Percentiles rank a stretch among this genome's conserved stretches.
Conservation (phyloP, 495 filamentous ascomycete species). For the Neurospora pannonica region DNA sequence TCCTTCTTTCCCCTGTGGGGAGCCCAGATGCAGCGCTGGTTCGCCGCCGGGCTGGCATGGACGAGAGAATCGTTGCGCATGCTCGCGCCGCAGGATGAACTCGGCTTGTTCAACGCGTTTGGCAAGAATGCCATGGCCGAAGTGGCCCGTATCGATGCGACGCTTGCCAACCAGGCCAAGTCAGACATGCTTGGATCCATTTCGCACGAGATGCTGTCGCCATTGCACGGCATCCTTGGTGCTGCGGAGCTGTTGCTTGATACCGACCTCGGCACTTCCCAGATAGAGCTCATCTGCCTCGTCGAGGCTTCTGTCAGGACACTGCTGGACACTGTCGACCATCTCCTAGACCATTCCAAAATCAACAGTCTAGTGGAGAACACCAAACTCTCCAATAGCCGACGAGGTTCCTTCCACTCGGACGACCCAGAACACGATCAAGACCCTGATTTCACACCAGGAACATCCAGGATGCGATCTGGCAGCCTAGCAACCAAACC, state of each 20-base stretch:
- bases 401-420: not conserved
- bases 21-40: conserved; percentile 59
- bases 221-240: conserved; percentile 66
- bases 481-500: not conserved
- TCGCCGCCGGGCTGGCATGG: conserved; percentile 58
- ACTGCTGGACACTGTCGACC: conserved; percentile 69
- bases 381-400: not conserved
- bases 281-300: conserved; percentile 59
- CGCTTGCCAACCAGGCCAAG: conserved; percentile 42
- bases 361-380: conserved; percentile 2
- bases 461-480: not conserved
- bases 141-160: conserved; percentile 40
- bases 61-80: conserved; percentile 36
- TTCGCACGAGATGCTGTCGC: conserved; percentile 70
- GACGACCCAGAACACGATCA: not conserved
- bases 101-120: conserved; percentile 42
- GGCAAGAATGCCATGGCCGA: conserved; percentile 53
- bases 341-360: conserved; percentile 20
- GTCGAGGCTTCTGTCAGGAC: conserved; percentile 69
- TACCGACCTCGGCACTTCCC: conserved; percentile 40
- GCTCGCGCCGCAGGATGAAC: conserved; percentile 34
- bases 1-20: conserved; percentile 62
- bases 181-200: conserved; percentile 63
- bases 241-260: conserved; percentile 61
- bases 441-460: not conserved